Conservation (phyloP, 441 rosid genomes). For the Gossypium trilobum region DNA sequence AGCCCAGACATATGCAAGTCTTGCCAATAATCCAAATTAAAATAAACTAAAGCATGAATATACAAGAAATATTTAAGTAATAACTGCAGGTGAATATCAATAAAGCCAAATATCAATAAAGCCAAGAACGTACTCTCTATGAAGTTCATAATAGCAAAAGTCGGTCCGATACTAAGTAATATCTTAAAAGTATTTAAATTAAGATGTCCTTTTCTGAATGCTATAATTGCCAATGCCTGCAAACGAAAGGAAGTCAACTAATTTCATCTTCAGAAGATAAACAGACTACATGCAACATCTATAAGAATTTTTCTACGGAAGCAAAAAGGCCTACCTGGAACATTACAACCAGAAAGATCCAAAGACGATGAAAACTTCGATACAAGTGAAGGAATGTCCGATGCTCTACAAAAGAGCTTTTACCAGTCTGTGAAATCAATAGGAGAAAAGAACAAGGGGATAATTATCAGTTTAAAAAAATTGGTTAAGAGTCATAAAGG, state of each 20-base stretch:
- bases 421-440: slow-evolving; percentile 63
- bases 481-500: neutral
- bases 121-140: slow-evolving; percentile 53
- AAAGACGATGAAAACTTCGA: slow-evolving; percentile 90
- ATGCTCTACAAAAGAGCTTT: slow-evolving; percentile 96
- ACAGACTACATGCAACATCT: neutral
- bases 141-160: slow-evolving; percentile 87
- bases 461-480: neutral
- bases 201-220: slow-evolving; percentile 59
- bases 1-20: neutral
- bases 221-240: slow-evolving; percentile 86
- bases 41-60: slow-evolving; percentile 5
- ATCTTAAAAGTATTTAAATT: slow-evolving; percentile 66
- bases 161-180: slow-evolving; percentile 82
- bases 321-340: slow-evolving; percentile 60
- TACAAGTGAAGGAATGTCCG: slow-evolving; percentile 95
- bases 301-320: slow-evolving; percentile 15
- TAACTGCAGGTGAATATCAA: slow-evolving; percentile 14
- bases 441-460: neutral
- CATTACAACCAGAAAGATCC: slow-evolving; percentile 95
- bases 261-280: slow-evolving; percentile 18
- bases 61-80: neutral
- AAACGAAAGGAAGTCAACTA: slow-evolving; percentile 13
- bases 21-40: neutral
- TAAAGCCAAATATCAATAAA: slow-evolving; percentile 2